phyloP scores from a whole-genome alignment of 768 basidiomycete genomes.

The Suillus americanus region DNA sequence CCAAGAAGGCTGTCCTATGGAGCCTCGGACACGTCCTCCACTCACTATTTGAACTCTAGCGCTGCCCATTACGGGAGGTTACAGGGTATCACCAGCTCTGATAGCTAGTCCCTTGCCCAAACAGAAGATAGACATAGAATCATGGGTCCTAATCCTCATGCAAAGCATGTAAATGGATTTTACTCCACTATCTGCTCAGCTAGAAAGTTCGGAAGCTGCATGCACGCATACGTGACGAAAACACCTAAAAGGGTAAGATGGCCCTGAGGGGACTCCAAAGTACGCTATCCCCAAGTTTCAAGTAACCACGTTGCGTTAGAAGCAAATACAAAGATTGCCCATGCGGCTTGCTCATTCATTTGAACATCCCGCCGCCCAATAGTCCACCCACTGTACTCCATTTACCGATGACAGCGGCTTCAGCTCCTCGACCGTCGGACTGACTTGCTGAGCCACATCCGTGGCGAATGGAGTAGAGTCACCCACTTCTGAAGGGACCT shows the following conservation, averaged over 20 bases:
- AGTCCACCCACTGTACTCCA: slow-evolving; percentile 36
- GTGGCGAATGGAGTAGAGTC: slow-evolving; percentile 23
- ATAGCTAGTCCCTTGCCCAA: neutral
- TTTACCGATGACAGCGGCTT: slow-evolving; percentile 25
- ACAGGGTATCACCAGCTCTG: neutral
- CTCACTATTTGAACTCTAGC: neutral
- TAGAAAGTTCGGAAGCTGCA: neutral
- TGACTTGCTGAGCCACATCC: slow-evolving; percentile 28
- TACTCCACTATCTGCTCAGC: neutral
- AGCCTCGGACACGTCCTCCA: neutral
- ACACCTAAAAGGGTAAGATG: neutral
- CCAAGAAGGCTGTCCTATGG: neutral
- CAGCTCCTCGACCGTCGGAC: slow-evolving; percentile 33
- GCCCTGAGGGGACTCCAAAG: neutral
- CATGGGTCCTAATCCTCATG: neutral
- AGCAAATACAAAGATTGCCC: neutral
- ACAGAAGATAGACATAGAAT: neutral
- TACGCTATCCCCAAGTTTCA: neutral
- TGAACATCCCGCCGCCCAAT: slow-evolving; percentile 35
- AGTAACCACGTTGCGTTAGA: neutral
- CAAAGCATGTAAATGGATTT: neutral
- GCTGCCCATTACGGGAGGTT: neutral
- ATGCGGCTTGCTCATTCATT: neutral
- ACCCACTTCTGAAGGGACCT: slow-evolving; percentile 3
- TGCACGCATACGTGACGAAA: neutral